Conservation (phyloP, 176 grass and related monocot genomes). For the Ananas comosus region DNA sequence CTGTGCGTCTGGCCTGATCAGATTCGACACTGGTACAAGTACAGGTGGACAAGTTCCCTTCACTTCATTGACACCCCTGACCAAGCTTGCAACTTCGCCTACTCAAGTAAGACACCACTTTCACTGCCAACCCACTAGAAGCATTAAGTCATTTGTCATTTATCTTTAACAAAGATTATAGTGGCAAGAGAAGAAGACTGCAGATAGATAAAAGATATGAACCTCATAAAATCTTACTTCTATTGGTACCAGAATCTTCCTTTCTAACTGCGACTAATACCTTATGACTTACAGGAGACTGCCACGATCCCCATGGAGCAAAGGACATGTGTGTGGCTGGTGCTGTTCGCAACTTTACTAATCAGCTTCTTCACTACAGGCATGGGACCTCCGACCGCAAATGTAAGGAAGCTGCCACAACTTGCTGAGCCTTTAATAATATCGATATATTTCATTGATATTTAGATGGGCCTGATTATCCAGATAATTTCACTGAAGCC, state of each 20-base stretch:
- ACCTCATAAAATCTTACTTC: not conserved
- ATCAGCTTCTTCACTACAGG: constrained; percentile 73
- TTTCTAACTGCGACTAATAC: not conserved
- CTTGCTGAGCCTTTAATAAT: not conserved
- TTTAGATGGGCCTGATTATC: not conserved
- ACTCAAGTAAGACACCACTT: constrained; percentile 37
- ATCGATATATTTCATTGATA: not conserved
- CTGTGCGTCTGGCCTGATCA: constrained; percentile 82
- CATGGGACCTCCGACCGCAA: constrained; percentile 55
- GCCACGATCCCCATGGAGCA: constrained; percentile 42
- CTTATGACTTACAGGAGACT: constrained; percentile 46
- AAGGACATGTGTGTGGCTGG: constrained; percentile 74
- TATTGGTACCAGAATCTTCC: not conserved
- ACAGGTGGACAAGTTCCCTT: constrained; percentile 53
- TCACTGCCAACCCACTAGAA: not conserved
- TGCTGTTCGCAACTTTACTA: constrained; percentile 73
- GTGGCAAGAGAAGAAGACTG: too few species aligned
- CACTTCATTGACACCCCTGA: constrained; percentile 94
- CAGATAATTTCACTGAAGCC: constrained; percentile 85
- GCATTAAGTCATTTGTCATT: not conserved
- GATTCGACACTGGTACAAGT: constrained; percentile 73
- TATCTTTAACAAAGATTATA: not conserved
- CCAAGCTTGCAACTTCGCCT: constrained; percentile 64
- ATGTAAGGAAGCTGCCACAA: constrained; percentile 31
- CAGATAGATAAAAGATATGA: too few species aligned